Evolutionary conservation across 192 early-diverging fungal genomes (phyloP).

Genomic region (Umbelopsis sp.): DNA sequence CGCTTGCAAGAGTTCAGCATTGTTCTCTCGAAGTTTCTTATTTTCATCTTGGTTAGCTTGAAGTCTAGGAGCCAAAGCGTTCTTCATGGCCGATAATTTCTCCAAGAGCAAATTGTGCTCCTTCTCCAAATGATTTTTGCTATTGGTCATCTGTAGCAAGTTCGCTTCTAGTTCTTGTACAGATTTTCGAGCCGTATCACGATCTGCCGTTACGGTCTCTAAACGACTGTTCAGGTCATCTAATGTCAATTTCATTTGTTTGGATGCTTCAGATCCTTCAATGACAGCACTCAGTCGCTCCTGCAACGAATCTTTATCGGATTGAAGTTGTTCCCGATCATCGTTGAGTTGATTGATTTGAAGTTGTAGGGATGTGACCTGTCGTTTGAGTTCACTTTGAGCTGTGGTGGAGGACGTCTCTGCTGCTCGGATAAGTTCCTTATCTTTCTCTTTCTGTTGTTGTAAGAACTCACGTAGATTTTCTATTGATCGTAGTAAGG

Average conservation of each 20-base stretch:
- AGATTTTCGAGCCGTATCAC: constrained; percentile 24
- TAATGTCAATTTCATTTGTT: not conserved
- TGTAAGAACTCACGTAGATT: constrained; percentile 4
- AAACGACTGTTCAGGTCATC: not conserved
- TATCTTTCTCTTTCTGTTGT: constrained; percentile 9
- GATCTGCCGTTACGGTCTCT: constrained; percentile 25
- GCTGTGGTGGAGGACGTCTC: not conserved
- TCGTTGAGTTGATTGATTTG: constrained; percentile 40
- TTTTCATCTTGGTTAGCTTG: constrained; percentile 79
- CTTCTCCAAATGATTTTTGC: constrained; percentile 46
- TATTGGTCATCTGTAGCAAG: constrained; percentile 22
- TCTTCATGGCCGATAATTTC: constrained; percentile 79
- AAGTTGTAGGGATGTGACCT: constrained; percentile 32
- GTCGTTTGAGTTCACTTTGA: constrained; percentile 25
- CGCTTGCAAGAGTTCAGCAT: constrained; percentile 56
- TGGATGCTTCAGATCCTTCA: not conserved
- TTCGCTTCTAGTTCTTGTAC: constrained; percentile 27
- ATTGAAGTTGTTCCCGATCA: constrained; percentile 48
- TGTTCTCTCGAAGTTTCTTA: constrained; percentile 55
- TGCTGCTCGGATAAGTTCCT: constrained; percentile 9
- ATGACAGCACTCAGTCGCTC: not conserved
- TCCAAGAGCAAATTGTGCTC: constrained; percentile 75
- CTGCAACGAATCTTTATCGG: constrained; percentile 16
- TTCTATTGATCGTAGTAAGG: not conserved
- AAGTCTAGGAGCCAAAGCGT: constrained; percentile 76